These are phyloP conservation scores for Aspergillus ruber DNA, from an alignment of 2,329 filamentous ascomycete genomes.

Conservation along the genomic window DNA sequence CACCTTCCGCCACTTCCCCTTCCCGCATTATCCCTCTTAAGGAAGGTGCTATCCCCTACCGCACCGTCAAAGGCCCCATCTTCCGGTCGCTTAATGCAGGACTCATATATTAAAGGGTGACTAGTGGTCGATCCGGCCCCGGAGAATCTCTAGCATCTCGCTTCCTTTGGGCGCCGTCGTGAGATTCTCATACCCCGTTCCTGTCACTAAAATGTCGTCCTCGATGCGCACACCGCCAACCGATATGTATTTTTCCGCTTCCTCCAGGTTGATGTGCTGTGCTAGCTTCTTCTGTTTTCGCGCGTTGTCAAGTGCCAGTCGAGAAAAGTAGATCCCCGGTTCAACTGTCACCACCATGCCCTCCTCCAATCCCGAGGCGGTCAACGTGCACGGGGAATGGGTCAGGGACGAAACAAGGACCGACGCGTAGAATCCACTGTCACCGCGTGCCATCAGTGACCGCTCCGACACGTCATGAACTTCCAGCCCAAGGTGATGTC, in stretches of 20 bases:
- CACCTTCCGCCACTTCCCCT: too few relatives aligned
- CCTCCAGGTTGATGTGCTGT: conserved; percentile 34
- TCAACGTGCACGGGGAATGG: conserved; percentile 26
- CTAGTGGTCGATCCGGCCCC: conserved; percentile 14
- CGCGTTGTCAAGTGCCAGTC: conserved; percentile 30
- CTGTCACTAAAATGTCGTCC: conserved; percentile 64
- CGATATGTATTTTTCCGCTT: conserved; percentile 33
- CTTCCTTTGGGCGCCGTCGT: conserved; percentile 66
- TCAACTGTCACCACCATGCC: conserved; percentile 54
- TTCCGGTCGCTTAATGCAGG: background rate
- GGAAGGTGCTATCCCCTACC: background rate
- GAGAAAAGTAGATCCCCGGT: conserved; percentile 45
- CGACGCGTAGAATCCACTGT: conserved; percentile 10
- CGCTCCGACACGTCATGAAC: conserved; percentile 39
- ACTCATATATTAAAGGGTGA: background rate
- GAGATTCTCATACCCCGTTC: conserved; percentile 63
- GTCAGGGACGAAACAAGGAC: conserved; percentile 10
- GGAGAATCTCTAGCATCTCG: conserved; percentile 39
- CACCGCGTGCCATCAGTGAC: conserved; percentile 25
- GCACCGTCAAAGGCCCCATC: background rate
- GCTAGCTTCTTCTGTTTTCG: conserved; percentile 21
- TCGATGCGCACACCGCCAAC: conserved; percentile 42
- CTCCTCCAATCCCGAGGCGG: conserved; percentile 38
- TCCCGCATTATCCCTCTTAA: too few relatives aligned
- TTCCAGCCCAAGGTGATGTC: conserved; percentile 51